Conservation (phyloP, 345 rosid genomes). For the Corchorus olitorius region DNA sequence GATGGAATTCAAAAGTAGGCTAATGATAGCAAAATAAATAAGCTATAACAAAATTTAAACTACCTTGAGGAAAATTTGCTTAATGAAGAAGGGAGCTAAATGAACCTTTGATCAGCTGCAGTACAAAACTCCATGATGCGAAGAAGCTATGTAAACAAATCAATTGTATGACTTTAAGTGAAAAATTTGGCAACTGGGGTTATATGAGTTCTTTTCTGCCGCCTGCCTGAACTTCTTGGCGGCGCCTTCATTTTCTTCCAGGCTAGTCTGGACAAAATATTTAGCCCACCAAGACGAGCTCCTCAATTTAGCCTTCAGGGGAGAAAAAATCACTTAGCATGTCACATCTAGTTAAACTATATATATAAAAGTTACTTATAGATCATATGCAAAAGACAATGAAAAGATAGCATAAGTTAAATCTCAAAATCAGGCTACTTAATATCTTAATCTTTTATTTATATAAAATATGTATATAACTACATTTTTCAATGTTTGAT, state of each 20-base stretch:
- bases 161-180: conserved; percentile 43
- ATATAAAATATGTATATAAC: not conserved
- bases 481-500: not conserved
- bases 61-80: not conserved
- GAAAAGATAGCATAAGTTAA: not conserved
- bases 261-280: conserved; percentile 37
- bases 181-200: conserved; percentile 48
- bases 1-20: conserved; percentile 5
- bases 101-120: conserved; percentile 7
- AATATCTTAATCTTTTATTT: not conserved
- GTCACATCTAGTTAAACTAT: not conserved
- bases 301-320: conserved; percentile 50
- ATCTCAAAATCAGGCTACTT: not conserved
- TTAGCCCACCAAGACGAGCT: conserved; percentile 50
- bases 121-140: not conserved
- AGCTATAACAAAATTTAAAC: conserved; percentile 2
- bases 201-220: conserved; percentile 39
- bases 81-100: not conserved
- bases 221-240: conserved; percentile 49
- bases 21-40: not conserved
- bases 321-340: conserved; percentile 10
- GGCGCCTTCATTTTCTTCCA: conserved; percentile 48
- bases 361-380: not conserved
- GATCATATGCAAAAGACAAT: not conserved
- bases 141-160: conserved; percentile 20